phyloP scores from a whole-genome alignment of 1,139 yeast genomes.

The Yamadazyma atmosphaerica region DNA sequence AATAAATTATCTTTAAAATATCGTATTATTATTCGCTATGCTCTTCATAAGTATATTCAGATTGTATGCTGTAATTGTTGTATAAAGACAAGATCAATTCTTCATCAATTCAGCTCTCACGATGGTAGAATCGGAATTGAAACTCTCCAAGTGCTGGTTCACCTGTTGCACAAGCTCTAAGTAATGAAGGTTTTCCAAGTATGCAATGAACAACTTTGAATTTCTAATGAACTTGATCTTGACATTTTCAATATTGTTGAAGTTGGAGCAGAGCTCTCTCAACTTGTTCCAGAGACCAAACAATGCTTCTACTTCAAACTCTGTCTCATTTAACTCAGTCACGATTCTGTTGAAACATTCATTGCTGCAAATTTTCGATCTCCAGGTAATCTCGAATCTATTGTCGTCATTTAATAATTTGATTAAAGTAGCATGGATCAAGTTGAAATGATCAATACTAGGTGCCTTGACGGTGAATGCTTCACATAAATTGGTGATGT shows the following conservation, averaged over 20 bases:
- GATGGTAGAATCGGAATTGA: constrained; percentile 34
- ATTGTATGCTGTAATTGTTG: no score
- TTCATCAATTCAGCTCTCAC: constrained; percentile 28
- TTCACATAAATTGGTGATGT: constrained; percentile 33
- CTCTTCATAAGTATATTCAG: no score
- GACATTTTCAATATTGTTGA: constrained; percentile 61
- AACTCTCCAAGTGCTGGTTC: constrained; percentile 23
- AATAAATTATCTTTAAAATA: constrained; percentile 3
- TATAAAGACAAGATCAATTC: no score
- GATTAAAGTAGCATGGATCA: constrained; percentile 23
- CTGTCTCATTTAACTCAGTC: constrained; percentile 11
- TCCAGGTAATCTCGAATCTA: constrained; percentile 54
- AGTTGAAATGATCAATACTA: constrained; percentile 22
- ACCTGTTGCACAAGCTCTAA: constrained; percentile 16
- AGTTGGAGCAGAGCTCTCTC: constrained; percentile 32
- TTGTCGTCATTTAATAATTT: constrained; percentile 21
- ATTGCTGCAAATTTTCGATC: constrained; percentile 48
- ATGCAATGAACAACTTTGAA: constrained; percentile 21
- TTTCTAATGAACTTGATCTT: constrained; percentile 48
- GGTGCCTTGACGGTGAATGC: constrained; percentile 22
- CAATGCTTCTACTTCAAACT: constrained; percentile 14
- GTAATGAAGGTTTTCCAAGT: constrained; percentile 17
- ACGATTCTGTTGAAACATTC: constrained; percentile 31
- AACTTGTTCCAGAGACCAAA: constrained; percentile 26
- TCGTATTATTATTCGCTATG: no score